A percentile compares a stretch with the other conserved stretches of the same genome.
phyloP scores from a whole-genome alignment of 257 asterid genomes.

The Ocimum tenuiflorum region DNA sequence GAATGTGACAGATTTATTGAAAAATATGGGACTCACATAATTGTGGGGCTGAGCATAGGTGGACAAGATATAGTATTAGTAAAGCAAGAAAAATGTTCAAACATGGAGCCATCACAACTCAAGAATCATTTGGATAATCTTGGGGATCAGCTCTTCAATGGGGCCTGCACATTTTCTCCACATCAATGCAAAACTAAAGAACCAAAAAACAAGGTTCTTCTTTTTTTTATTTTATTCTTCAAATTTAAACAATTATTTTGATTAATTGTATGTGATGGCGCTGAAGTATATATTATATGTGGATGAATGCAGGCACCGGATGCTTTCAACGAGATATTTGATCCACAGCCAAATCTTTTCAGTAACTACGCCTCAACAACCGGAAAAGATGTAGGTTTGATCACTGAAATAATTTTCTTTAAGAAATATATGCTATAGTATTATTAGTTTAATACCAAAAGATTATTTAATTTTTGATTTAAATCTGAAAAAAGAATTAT shows the following conservation, averaged over 20 bases:
- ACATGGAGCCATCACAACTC: constrained; percentile 62
- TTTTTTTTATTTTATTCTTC: not conserved
- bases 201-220: constrained; percentile 42
- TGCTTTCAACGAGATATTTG: constrained; percentile 67
- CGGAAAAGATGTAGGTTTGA: constrained; percentile 67
- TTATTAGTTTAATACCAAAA: not conserved
- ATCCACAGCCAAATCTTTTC: constrained; percentile 47
- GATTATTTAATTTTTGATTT: no score
- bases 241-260: not conserved
- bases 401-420: not conserved
- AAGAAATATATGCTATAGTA: no score
- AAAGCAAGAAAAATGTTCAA: constrained; percentile 66
- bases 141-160: constrained; percentile 71
- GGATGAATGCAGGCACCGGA: constrained; percentile 57
- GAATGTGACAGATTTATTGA: constrained; percentile 71
- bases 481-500: no score
- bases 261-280: not conserved
- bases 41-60: constrained; percentile 83
- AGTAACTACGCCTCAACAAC: constrained; percentile 41
- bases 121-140: constrained; percentile 69
- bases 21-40: constrained; percentile 85
- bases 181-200: constrained; percentile 35
- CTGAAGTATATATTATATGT: no score
- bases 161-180: constrained; percentile 62
- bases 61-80: constrained; percentile 80